A percentile compares a stretch with the other conserved stretches of the same genome.
phyloP scores from a whole-genome alignment of 352 stramenopile genomes.

The Pythium rhizo-oryzae region DNA sequence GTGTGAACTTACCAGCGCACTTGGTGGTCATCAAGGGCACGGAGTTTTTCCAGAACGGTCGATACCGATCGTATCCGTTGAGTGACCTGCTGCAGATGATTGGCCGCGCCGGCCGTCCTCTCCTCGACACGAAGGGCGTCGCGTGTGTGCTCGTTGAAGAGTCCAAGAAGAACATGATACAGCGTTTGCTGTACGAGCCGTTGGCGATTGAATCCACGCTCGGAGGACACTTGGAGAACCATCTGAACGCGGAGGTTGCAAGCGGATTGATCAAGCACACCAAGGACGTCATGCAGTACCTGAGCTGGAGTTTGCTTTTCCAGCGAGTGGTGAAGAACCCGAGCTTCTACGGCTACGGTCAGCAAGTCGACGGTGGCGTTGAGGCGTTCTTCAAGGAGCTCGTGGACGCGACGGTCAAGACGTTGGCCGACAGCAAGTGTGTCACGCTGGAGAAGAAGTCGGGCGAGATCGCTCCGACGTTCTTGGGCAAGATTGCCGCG shows the following conservation, averaged over 20 bases:
- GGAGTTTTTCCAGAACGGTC: slow-evolving; percentile 94
- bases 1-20: slow-evolving; percentile 97
- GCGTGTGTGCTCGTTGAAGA: slow-evolving; percentile 98
- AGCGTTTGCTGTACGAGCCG: slow-evolving; percentile 98
- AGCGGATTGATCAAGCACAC: slow-evolving; percentile 87
- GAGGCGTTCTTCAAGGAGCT: slow-evolving; percentile 86
- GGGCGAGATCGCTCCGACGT: slow-evolving; percentile 71
- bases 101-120: slow-evolving; percentile 94
- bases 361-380: slow-evolving; percentile 39
- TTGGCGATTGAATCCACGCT: slow-evolving; percentile 98
- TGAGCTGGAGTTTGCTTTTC: slow-evolving; percentile 98
- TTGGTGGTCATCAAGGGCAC: slow-evolving; percentile 99
- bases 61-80: slow-evolving; percentile 98
- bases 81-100: slow-evolving; percentile 99
- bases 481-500: slow-evolving; percentile 92
- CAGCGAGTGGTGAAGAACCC: slow-evolving; percentile 96
- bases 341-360: slow-evolving; percentile 91
- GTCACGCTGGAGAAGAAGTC: slow-evolving; percentile 53
- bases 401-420: slow-evolving; percentile 67
- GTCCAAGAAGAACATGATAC: slow-evolving; percentile 98
- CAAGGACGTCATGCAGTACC: slow-evolving; percentile 93
- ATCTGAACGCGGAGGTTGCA: slow-evolving; percentile 97
- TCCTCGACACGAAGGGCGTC: slow-evolving; percentile 95
- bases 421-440: slow-evolving; percentile 90
- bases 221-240: slow-evolving; percentile 89